phyloP scores from a whole-genome alignment of 2,329 filamentous ascomycete species.

The Davidsoniella eucalypti region DNA sequence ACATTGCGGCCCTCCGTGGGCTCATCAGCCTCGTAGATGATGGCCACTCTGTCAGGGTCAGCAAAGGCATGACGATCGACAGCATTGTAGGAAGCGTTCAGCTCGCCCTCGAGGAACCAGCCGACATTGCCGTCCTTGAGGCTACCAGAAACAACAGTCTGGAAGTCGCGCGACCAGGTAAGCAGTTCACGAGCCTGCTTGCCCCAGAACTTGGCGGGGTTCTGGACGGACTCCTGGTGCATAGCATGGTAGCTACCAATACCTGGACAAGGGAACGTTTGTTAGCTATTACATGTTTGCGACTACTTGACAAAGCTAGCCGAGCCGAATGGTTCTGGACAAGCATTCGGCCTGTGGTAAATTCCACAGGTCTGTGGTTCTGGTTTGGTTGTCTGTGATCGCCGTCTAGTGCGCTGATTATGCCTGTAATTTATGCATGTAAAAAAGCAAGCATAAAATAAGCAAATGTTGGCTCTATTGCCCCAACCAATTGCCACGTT shows the following conservation, averaged over 20 bases:
- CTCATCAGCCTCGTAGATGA: slow-evolving; percentile 98
- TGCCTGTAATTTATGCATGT: too few relatives aligned
- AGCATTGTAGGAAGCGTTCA: slow-evolving; percentile 96
- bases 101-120: slow-evolving; percentile 85
- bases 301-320: too few relatives aligned
- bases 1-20: slow-evolving; percentile 71
- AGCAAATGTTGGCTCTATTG: too few relatives aligned
- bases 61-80: slow-evolving; percentile 94
- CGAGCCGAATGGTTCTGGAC: too few relatives aligned
- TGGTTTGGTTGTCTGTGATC: too few relatives aligned
- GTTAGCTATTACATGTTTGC: too few relatives aligned
- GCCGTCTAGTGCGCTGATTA: too few relatives aligned
- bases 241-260: slow-evolving; percentile 51
- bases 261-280: slow-evolving; percentile 22
- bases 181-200: slow-evolving; percentile 73
- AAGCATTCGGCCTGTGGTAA: too few relatives aligned
- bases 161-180: slow-evolving; percentile 79
- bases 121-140: slow-evolving; percentile 68
- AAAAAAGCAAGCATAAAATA: too few relatives aligned
- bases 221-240: slow-evolving; percentile 72
- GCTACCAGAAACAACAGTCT: slow-evolving; percentile 68
- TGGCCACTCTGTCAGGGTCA: slow-evolving; percentile 81
- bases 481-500: too few relatives aligned
- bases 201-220: slow-evolving; percentile 84
- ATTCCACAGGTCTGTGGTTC: too few relatives aligned